Conservation (phyloP, 345 rosid genomes). For the Raphanus sativus region DNA sequence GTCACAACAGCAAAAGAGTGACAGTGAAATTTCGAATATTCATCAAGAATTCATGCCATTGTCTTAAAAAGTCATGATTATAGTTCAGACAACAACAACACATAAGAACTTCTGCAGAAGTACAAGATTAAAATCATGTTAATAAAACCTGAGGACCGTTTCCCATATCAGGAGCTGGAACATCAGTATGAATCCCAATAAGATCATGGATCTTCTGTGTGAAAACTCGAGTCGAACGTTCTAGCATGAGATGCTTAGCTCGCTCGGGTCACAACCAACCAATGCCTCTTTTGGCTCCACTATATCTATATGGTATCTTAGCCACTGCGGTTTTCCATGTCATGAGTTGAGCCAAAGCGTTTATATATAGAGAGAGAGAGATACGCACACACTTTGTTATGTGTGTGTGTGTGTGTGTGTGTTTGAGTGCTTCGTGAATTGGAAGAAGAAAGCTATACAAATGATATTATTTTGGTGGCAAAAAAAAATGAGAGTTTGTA, state of each 20-base stretch:
- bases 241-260: conserved; percentile 67
- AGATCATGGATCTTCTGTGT: conserved; percentile 94
- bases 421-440: neutral
- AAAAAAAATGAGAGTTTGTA: conserved; percentile 3
- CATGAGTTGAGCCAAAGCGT: conserved; percentile 95
- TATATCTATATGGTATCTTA: conserved; percentile 91
- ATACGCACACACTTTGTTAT: conserved; percentile 21
- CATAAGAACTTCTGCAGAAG: neutral
- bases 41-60: conserved; percentile 90
- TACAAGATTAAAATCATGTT: neutral
- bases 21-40: conserved; percentile 91
- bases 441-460: neutral
- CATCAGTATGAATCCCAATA: conserved; percentile 85
- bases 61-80: conserved; percentile 46
- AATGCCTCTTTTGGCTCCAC: conserved; percentile 97
- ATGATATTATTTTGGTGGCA: neutral
- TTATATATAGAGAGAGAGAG: conserved; percentile 37
- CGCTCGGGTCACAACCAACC: conserved; percentile 86
- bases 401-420: neutral
- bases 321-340: conserved; percentile 99
- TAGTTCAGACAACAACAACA: conserved; percentile 9
- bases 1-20: conserved; percentile 92
- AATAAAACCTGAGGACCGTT: conserved; percentile 80
- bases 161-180: conserved; percentile 99
- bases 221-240: conserved; percentile 89